Conservation (phyloP, 2,329 filamentous ascomycete genomes). For the Aureobasidium mangrovei region DNA sequence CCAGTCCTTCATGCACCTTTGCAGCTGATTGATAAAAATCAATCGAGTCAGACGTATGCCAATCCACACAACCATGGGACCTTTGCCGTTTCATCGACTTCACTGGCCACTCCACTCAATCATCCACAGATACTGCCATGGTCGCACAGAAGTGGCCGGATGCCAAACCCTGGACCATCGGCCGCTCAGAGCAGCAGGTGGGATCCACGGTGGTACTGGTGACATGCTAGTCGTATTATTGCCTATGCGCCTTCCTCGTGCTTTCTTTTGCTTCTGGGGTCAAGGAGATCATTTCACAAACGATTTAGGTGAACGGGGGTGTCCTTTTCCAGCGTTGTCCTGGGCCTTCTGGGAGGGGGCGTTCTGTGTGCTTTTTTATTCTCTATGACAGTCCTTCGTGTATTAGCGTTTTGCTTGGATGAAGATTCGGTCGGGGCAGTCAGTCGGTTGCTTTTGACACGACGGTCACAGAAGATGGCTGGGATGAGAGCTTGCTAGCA, state of each 20-base stretch:
- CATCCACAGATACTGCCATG: too few species aligned
- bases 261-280: background rate
- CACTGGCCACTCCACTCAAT: too few species aligned
- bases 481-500: background rate
- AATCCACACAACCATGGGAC: too few species aligned
- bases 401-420: background rate
- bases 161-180: background rate
- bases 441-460: background rate
- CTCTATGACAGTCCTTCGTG: background rate
- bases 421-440: background rate
- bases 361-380: background rate
- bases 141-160: background rate
- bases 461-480: background rate
- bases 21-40: too few species aligned
- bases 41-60: too few species aligned
- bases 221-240: background rate
- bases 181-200: background rate
- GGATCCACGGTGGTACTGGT: background rate
- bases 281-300: constrained; percentile 4
- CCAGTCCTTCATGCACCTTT: too few species aligned
- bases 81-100: too few species aligned
- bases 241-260: background rate
- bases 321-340: background rate
- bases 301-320: background rate
- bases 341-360: background rate